Evolutionary conservation across 2,329 filamentous ascomycete species (phyloP).

Genomic region (Alternaria incomplexa): DNA sequence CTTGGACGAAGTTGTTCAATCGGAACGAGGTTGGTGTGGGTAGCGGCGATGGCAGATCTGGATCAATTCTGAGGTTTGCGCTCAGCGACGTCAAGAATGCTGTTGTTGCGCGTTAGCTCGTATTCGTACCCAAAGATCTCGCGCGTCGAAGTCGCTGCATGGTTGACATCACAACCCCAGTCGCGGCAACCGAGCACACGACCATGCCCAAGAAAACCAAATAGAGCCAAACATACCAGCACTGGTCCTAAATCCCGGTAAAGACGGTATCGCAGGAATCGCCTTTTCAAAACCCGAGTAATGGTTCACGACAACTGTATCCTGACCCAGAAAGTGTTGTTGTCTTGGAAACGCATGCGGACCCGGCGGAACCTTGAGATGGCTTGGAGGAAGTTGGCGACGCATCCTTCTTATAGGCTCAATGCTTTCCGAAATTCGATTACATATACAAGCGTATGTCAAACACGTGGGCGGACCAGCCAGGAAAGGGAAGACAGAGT

Average conservation of each 20-base stretch:
- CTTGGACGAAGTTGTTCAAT: slow-evolving; percentile 56
- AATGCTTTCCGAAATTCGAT: slow-evolving; percentile 5
- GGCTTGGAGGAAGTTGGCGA: slow-evolving; percentile 43
- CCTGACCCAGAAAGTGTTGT: slow-evolving; percentile 32
- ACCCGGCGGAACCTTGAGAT: slow-evolving; percentile 41
- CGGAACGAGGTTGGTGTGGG: slow-evolving; percentile 67
- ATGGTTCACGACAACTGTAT: slow-evolving; percentile 43
- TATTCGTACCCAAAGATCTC: not conserved
- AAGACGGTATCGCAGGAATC: slow-evolving; percentile 44
- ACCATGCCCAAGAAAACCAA: slow-evolving; percentile 23
- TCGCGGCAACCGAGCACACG: slow-evolving; percentile 24
- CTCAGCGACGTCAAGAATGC: slow-evolving; percentile 84
- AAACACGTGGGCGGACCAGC: slow-evolving; percentile 23
- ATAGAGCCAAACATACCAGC: slow-evolving; percentile 41
- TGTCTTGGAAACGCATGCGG: slow-evolving; percentile 38
- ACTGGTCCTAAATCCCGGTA: slow-evolving; percentile 48
- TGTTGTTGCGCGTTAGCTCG: slow-evolving; percentile 47
- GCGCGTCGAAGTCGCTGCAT: not conserved
- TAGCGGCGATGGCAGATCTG: slow-evolving; percentile 65
- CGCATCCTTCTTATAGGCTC: slow-evolving; percentile 31
- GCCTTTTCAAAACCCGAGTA: slow-evolving; percentile 43
- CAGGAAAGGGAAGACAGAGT: slow-evolving; percentile 15
- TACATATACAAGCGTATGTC: slow-evolving; percentile 25
- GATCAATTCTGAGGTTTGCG: slow-evolving; percentile 75
- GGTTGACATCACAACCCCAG: slow-evolving; percentile 2